These are phyloP conservation scores for Tuctoria greenei DNA, from an alignment of 176 grass and related monocot genomes.

Conservation along the genomic window DNA sequence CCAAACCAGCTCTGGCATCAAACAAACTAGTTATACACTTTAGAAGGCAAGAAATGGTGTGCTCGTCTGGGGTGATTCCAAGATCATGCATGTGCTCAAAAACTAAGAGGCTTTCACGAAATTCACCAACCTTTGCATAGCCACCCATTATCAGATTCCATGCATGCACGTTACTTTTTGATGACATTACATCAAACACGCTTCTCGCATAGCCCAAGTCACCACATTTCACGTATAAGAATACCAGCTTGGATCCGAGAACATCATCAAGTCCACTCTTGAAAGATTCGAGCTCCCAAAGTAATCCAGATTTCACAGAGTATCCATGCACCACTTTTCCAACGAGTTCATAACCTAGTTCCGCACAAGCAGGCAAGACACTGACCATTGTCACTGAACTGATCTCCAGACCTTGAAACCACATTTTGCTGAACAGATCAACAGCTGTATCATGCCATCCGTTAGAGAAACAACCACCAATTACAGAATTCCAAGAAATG, in stretches of 20 bases:
- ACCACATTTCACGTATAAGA: conserved; percentile 81
- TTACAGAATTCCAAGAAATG: conserved; percentile 83
- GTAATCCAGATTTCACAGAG: conserved; percentile 54
- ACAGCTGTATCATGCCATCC: conserved; percentile 46
- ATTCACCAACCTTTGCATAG: conserved; percentile 55
- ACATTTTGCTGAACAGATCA: conserved; percentile 53
- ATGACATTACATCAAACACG: conserved; percentile 55
- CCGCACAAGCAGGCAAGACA: conserved; percentile 69
- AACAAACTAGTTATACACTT: conserved; percentile 62
- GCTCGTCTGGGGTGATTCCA: conserved; percentile 54
- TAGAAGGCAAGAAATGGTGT: conserved; percentile 64
- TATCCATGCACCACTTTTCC: conserved; percentile 75
- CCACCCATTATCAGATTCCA: conserved; percentile 76
- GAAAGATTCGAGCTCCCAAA: conserved; percentile 41
- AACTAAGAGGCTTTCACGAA: conserved; percentile 60
- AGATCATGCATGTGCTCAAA: conserved; percentile 63
- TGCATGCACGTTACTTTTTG: conserved; percentile 35
- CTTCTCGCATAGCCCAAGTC: conserved; percentile 53
- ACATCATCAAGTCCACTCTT: conserved; percentile 39
- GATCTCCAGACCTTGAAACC: conserved; percentile 45
- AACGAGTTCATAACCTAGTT: conserved; percentile 41
- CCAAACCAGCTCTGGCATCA: conserved; percentile 43
- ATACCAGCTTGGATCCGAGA: conserved; percentile 75
- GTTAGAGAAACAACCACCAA: conserved; percentile 71
- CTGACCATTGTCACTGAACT: conserved; percentile 65